These are phyloP conservation scores for Fusarium sp. DNA, from an alignment of 2,329 filamentous ascomycete genomes.

Conservation along the genomic window DNA sequence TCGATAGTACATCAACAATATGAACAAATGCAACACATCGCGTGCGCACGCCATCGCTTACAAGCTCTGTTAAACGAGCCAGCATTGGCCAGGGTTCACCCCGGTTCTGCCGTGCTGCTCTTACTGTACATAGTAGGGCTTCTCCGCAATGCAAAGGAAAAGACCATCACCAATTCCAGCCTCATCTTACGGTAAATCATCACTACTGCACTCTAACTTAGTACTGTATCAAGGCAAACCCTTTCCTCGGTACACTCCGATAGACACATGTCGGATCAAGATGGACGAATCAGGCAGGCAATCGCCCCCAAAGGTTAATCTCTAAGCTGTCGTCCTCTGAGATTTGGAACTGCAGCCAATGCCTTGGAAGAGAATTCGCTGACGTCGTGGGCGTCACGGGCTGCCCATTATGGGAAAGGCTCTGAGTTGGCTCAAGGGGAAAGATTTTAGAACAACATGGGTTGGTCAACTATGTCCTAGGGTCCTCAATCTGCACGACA, in stretches of 20 bases:
- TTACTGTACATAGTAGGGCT: conserved; percentile 21
- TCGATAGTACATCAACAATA: conserved; percentile 14
- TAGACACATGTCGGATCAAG: conserved; percentile 23
- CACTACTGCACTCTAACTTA: conserved; percentile 15
- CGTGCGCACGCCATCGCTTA: conserved; percentile 41
- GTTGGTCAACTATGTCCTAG: conserved; percentile 22
- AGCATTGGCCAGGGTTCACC: conserved; percentile 37
- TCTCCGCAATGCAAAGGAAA: conserved; percentile 35
- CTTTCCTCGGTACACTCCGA: conserved; percentile 35
- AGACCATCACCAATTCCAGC: conserved; percentile 21
- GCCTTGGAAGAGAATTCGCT: conserved; percentile 25
- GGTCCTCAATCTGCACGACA: conserved; percentile 24
- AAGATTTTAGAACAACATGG: conserved; percentile 34
- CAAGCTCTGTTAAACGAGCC: conserved; percentile 16
- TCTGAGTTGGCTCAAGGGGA: conserved; percentile 42
- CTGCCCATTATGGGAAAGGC: conserved; percentile 41
- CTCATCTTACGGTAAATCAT: conserved; percentile 25
- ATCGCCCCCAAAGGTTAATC: conserved; percentile 33
- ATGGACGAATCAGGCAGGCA: conserved; percentile 29
- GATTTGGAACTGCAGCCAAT: conserved; percentile 21
- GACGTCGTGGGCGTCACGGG: conserved; percentile 40
- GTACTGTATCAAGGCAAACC: background rate
- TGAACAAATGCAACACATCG: conserved; percentile 24
- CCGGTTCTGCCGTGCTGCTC: conserved; percentile 33
- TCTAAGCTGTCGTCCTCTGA: conserved; percentile 25